These are phyloP conservation scores for Eudorina sp. DNA, from an alignment of 139 green algal genomes.

Conservation along the genomic window DNA sequence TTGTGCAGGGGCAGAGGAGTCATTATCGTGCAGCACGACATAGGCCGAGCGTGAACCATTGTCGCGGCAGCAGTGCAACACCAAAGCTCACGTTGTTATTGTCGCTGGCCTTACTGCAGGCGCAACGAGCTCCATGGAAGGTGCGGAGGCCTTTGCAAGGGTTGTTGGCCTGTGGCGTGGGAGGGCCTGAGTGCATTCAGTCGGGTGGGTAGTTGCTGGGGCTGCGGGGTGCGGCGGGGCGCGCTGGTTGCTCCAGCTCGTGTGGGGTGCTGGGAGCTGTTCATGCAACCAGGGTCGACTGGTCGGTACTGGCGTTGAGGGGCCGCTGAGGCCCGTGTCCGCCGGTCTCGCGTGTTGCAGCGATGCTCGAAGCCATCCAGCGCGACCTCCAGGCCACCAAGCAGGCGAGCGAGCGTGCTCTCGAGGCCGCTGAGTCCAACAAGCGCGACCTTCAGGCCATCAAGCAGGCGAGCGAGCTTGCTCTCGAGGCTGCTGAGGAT, in stretches of 20 bases:
- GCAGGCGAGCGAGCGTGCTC: too few species aligned
- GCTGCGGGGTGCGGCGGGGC: neutral
- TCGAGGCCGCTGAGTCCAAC: too few species aligned
- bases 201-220: conserved; percentile 11
- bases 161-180: neutral
- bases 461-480: too few species aligned
- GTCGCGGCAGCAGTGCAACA: neutral
- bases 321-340: too few species aligned
- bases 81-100: neutral
- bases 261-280: conserved; percentile 20
- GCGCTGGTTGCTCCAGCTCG: conserved; percentile 13
- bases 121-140: neutral
- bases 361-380: too few species aligned
- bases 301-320: neutral
- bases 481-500: too few species aligned
- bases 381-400: too few species aligned
- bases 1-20: conserved; percentile 1
- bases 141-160: conserved; percentile 13
- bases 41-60: neutral
- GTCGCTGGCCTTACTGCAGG: neutral
- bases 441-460: too few species aligned
- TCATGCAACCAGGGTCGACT: neutral
- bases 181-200: conserved; percentile 3
- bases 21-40: neutral
- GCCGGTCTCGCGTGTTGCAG: too few species aligned